Evolutionary conservation across 192 early-diverging fungal species (phyloP), one percentile per base, ranked within the genome.

Genomic region (Umbelopsis sp.): DNA sequence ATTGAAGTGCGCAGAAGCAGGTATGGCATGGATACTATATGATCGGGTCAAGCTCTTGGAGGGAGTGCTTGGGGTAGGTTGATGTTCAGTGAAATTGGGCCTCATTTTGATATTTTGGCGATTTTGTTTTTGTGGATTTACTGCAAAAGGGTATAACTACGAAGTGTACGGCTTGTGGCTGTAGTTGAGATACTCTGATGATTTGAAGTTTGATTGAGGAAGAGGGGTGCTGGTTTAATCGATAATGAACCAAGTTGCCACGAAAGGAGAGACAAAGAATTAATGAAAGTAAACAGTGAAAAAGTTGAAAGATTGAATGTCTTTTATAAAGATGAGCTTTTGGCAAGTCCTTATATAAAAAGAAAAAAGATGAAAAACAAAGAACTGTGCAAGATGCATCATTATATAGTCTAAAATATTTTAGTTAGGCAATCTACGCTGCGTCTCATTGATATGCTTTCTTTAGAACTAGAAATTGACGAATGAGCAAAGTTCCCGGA

Each of bases 401-500:
- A 30, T 61, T 61, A 61, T 61, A 61, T 61, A 61, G 55, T 12
- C 27, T 61, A 10, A 41, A 41, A 41, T 41, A 41, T 41, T 41
- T 41, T 41, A 41, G 25, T 61, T 37, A 33, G 6, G 27, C 55
- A 25, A 35, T 25, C 30, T 6, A 41, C 6, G 37, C 37, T 41
- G 37, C 33, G 55, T 61, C 55, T 25, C 33, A 61, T 25, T 35
- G 55, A 41, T 16, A 35, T 61, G 55, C 55, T 61, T 61, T 35
- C 23, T 61, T 61, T 61, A 61, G 55, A 61, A 61, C 55, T 61
- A 35, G 27, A 37, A 30, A 25, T n/a, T n/a, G 33, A 30, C 55
- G 25, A 61, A 18, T 61, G 55, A 61, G 13, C 55, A 61, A 61
- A 33, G 51, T 53, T 61, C 55, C 55, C 55, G 55, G 55, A 61